Evolutionary conservation across 441 rosid species (phyloP).

Genomic region (Pelargonium fulgidum): DNA sequence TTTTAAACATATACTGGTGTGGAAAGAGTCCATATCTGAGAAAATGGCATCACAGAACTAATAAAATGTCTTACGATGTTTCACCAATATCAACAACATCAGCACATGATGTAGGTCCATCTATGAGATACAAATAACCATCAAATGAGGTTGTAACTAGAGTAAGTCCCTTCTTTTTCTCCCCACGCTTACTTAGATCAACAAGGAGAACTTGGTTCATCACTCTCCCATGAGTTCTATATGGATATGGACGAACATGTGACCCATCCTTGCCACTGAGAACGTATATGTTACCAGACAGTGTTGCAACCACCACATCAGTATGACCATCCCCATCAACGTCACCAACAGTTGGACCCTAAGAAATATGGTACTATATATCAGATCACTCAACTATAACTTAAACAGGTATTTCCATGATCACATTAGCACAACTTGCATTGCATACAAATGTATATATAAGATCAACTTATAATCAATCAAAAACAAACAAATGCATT

Average conservation of each 20-base stretch:
- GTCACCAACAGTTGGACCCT: slow-evolving; percentile 94
- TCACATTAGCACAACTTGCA: background rate
- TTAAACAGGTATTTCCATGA: background rate
- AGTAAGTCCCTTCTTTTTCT: slow-evolving; percentile 81
- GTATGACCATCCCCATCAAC: slow-evolving; percentile 97
- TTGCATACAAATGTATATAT: background rate
- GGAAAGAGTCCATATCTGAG: slow-evolving; percentile 4
- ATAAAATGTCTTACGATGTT: slow-evolving; percentile 67
- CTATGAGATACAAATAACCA: slow-evolving; percentile 94
- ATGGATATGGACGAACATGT: slow-evolving; percentile 89
- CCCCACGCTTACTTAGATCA: slow-evolving; percentile 75
- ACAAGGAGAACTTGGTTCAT: slow-evolving; percentile 98
- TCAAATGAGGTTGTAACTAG: slow-evolving; percentile 93
- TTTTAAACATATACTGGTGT: slow-evolving; percentile 18
- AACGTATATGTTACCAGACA: slow-evolving; percentile 88
- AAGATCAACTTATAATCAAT: background rate
- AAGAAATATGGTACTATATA: slow-evolving; percentile 24
- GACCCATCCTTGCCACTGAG: slow-evolving; percentile 97
- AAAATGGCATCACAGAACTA: slow-evolving; percentile 13
- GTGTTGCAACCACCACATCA: slow-evolving; percentile 87
- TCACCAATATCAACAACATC: slow-evolving; percentile 98
- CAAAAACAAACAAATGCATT: background rate
- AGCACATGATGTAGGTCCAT: slow-evolving; percentile 94
- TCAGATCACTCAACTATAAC: slow-evolving; percentile 22
- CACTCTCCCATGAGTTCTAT: slow-evolving; percentile 95